Conservation (phyloP, 2,329 filamentous ascomycete species). For the Calonectria hawksworthii region DNA sequence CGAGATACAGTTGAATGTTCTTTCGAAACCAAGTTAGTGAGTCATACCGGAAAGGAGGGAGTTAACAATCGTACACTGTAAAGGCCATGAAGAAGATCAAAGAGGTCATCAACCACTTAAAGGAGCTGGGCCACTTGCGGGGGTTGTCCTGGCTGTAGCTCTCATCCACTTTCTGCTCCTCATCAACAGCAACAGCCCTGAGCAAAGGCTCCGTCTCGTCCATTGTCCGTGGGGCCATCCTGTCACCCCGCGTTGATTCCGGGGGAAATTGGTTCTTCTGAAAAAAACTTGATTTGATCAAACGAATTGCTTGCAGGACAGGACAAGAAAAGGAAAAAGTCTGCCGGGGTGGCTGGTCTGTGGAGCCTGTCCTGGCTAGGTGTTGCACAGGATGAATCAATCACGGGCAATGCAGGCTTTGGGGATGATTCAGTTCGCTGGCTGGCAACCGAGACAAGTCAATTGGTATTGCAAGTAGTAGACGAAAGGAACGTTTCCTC, state of each 20-base stretch:
- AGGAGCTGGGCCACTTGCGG: background rate
- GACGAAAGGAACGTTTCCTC: background rate
- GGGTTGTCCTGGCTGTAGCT: background rate
- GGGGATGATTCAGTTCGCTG: background rate
- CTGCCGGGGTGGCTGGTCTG: background rate
- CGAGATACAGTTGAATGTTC: constrained; percentile 1
- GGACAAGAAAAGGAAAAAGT: background rate
- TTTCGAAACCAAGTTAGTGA: background rate
- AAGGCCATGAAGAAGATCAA: constrained; percentile 4
- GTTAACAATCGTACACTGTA: background rate
- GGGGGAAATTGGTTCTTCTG: background rate
- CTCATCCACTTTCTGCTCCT: background rate
- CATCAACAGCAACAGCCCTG: background rate
- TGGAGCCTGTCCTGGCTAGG: background rate
- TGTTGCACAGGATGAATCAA: background rate
- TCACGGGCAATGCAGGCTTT: background rate
- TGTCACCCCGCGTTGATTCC: background rate
- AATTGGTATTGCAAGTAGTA: background rate
- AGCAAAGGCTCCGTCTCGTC: constrained; percentile 6
- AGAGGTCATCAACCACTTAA: constrained; percentile 1
- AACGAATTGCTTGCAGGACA: no score
- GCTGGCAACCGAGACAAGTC: background rate
- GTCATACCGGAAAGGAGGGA: background rate
- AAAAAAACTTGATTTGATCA: background rate
- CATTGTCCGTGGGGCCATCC: background rate